Evolutionary conservation across 1,284 basidiomycete genomes (phyloP).

Genomic region (Boletus smithii): DNA sequence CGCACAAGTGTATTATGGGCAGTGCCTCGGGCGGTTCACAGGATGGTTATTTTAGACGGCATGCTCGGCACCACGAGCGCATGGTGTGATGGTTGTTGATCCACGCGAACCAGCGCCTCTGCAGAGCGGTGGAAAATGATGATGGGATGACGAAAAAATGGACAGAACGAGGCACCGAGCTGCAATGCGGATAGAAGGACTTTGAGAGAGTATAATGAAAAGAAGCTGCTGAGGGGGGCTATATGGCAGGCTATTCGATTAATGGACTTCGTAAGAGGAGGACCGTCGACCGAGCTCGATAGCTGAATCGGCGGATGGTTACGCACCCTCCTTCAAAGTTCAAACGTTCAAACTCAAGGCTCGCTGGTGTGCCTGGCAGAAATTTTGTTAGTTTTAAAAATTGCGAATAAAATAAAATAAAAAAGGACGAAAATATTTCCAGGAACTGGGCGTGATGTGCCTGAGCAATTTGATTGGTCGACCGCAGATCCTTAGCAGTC

Average conservation of each 20-base stretch:
- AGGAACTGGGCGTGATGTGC: constrained; percentile 35
- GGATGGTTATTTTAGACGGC: constrained; percentile 3
- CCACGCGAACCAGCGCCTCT: constrained; percentile 14
- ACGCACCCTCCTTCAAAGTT: no score
- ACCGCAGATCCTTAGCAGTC: constrained; percentile 34
- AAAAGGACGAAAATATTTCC: constrained; percentile 19
- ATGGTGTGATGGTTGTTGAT: constrained; percentile 9
- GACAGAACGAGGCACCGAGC: constrained; percentile 5
- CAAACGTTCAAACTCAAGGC: no score
- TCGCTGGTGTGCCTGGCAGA: not conserved
- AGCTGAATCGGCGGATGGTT: no score
- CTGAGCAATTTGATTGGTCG: constrained; percentile 35
- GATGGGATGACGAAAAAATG: not conserved
- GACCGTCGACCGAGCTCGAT: no score
- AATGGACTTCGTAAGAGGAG: not conserved
- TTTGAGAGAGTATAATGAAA: not conserved
- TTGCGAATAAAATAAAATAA: not conserved
- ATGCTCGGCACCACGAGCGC: constrained; percentile 6
- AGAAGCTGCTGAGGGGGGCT: not conserved
- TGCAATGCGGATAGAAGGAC: constrained; percentile 7
- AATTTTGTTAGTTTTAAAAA: not conserved
- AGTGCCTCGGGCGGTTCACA: constrained; percentile 7
- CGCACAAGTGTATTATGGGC: constrained; percentile 1
- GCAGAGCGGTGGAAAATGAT: constrained; percentile 3
- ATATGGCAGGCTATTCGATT: not conserved